Conservation (phyloP, 164 flowering plant species). For the Amborella trichopoda region DNA sequence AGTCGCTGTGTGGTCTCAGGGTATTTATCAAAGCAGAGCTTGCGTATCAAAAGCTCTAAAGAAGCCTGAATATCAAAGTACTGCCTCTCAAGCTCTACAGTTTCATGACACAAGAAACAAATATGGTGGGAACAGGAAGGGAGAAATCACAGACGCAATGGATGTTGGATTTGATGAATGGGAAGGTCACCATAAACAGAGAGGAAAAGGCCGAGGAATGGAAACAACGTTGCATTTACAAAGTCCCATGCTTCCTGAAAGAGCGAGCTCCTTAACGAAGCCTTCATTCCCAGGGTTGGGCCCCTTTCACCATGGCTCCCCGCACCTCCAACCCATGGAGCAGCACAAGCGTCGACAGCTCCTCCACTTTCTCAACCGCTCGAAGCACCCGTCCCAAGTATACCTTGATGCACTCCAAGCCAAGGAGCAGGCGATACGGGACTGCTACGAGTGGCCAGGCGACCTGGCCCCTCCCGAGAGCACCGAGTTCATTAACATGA, state of each 20-base stretch:
- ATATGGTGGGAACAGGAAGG: no score
- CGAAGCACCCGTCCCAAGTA: not conserved
- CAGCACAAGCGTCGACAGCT: constrained; percentile 9
- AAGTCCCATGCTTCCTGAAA: constrained; percentile 1
- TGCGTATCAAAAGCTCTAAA: no score
- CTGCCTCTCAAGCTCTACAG: no score
- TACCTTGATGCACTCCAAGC: not conserved
- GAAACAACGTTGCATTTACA: constrained; percentile 6
- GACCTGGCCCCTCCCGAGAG: not conserved
- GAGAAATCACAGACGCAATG: no score
- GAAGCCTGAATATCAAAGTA: no score
- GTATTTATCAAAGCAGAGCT: no score
- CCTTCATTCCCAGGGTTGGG: constrained; percentile 9
- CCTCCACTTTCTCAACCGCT: not conserved
- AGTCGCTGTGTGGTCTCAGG: no score
- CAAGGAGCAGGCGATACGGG: not conserved
- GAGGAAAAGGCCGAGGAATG: no score
- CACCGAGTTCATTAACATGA: constrained; percentile 5
- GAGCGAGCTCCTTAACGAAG: not conserved
- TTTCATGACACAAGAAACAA: no score
- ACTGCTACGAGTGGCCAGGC: constrained; percentile 2
- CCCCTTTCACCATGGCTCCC: constrained; percentile 8
- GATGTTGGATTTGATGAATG: no score
- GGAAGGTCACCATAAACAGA: no score
- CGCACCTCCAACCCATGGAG: constrained; percentile 6